These are phyloP conservation scores for Francoa sonchifolia DNA, from an alignment of 441 rosid species.

Conservation along the genomic window DNA sequence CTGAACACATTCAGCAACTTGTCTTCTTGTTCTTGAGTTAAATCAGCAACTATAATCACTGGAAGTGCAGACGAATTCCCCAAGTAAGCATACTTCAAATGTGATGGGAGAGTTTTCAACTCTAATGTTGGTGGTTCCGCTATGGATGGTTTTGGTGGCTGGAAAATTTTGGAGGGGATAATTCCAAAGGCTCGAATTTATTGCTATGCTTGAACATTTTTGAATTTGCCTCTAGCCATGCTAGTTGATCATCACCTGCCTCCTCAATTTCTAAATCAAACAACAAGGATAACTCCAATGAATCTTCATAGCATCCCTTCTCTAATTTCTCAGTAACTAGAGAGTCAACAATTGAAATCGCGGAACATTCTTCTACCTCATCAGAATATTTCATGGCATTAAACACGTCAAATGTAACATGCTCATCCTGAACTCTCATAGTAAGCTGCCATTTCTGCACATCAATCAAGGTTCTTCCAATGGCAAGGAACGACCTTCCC, in stretches of 20 bases:
- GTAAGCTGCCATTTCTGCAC: background rate
- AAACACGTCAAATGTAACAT: background rate
- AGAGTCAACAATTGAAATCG: no score
- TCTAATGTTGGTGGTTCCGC: background rate
- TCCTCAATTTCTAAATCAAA: no score
- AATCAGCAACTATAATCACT: background rate
- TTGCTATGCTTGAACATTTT: no score
- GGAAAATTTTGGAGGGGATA: no score
- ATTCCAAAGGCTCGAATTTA: no score
- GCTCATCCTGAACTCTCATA: background rate
- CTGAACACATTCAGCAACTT: background rate
- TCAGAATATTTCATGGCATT: background rate
- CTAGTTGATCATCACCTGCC: no score
- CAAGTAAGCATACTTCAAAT: conserved; percentile 3
- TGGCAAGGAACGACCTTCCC: background rate
- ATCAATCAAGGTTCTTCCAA: background rate
- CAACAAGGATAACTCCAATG: no score
- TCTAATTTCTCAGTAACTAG: no score
- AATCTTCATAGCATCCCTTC: no score
- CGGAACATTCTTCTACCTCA: conserved; percentile 7
- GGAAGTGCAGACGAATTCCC: background rate
- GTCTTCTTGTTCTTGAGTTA: background rate
- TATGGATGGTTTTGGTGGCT: conserved; percentile 3
- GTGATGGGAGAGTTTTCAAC: background rate
- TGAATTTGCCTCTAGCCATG: no score